Evolutionary conservation across 2,329 filamentous ascomycete species (phyloP).

Genomic region (Leptodontidium sp.): DNA sequence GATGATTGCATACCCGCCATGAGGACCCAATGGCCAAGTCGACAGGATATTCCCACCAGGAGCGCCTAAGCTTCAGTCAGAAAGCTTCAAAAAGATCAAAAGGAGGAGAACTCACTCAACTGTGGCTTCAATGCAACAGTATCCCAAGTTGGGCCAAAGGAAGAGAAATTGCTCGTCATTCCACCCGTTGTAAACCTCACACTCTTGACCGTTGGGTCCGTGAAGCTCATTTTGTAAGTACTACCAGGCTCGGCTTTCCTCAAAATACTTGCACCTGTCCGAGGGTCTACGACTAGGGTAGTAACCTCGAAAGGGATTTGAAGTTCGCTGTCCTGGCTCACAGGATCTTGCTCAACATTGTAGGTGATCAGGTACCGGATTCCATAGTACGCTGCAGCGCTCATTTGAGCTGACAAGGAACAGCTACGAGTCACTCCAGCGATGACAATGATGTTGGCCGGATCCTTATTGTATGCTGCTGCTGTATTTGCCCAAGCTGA

Average conservation of each 20-base stretch:
- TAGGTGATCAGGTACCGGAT: neutral
- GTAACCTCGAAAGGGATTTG: neutral
- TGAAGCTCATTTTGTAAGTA: slow-evolving; percentile 5
- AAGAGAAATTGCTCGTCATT: slow-evolving; percentile 5
- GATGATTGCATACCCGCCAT: slow-evolving; percentile 48
- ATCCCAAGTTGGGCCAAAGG: slow-evolving; percentile 5
- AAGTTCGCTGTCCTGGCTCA: neutral
- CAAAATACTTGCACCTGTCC: neutral
- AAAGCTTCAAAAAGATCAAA: neutral
- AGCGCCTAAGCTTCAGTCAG: slow-evolving; percentile 29
- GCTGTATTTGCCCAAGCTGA: slow-evolving; percentile 1
- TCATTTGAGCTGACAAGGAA: neutral
- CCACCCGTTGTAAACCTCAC: neutral
- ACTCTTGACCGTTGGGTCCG: neutral
- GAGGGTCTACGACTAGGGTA: neutral
- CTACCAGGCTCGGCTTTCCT: neutral
- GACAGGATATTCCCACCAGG: slow-evolving; percentile 49
- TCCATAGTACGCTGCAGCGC: neutral
- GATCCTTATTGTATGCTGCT: slow-evolving; percentile 4
- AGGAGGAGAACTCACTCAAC: neutral
- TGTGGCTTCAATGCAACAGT: slow-evolving; percentile 6
- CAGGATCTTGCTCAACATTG: slow-evolving; percentile 1
- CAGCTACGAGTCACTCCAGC: slow-evolving; percentile 4
- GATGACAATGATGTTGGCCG: slow-evolving; percentile 1
- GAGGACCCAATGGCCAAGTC: slow-evolving; percentile 47